Percentiles rank a stretch among this genome's conserved stretches.
phyloP scores from a whole-genome alignment of 495 filamentous ascomycete species.

The Penicillium samsonianum region DNA sequence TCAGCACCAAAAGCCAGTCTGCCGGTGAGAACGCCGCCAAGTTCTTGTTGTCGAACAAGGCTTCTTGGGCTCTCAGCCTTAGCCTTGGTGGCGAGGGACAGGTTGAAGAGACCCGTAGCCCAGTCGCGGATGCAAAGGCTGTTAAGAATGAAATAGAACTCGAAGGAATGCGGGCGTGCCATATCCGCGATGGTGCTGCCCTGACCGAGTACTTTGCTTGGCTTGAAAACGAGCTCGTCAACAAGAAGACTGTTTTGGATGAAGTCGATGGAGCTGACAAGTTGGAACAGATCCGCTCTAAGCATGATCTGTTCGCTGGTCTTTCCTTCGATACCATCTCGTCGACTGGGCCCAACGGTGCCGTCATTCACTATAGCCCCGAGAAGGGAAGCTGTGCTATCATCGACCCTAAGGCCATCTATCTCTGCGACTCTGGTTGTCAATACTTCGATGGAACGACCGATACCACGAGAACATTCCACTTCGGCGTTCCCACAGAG shows the following conservation, averaged over 20 bases:
- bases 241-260: conserved; percentile 72
- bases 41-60: conserved; percentile 83
- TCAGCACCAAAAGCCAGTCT: conserved; percentile 48
- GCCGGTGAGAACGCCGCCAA: conserved; percentile 53
- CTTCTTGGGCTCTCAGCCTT: conserved; percentile 90
- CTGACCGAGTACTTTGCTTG: conserved; percentile 93
- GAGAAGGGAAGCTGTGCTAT: conserved; percentile 77
- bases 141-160: conserved; percentile 93
- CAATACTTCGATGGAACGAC: conserved; percentile 97
- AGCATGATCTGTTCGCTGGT: conserved; percentile 82
- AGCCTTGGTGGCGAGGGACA: conserved; percentile 85
- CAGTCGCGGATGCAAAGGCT: conserved; percentile 92
- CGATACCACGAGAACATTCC: conserved; percentile 90
- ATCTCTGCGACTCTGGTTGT: conserved; percentile 95
- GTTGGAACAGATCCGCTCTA: conserved; percentile 77
- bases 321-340: conserved; percentile 97
- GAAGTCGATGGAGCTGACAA: conserved; percentile 92
- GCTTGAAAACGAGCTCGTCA: conserved; percentile 84
- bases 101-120: conserved; percentile 85
- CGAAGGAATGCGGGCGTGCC: conserved; percentile 90
- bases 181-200: conserved; percentile 92
- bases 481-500: conserved; percentile 83
- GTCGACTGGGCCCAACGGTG: conserved; percentile 91
- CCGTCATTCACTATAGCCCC: conserved; percentile 96
- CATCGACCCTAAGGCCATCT: conserved; percentile 85